Conservation (phyloP, 768 basidiomycete species). For the Naganishia onofrii region DNA sequence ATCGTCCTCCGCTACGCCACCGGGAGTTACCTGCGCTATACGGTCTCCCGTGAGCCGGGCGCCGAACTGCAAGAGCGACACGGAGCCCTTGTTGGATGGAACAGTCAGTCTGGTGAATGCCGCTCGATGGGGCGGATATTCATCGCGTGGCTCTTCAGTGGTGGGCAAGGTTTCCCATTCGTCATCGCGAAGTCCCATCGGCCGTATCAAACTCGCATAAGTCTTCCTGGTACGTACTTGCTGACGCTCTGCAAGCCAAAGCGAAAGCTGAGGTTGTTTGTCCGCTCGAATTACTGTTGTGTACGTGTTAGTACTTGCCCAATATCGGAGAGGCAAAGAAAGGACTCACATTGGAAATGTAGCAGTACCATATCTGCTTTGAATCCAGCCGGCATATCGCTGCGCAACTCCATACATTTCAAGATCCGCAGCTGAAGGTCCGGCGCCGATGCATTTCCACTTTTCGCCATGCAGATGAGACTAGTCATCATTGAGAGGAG, state of each 20-base stretch:
- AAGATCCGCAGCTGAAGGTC: conserved; percentile 6
- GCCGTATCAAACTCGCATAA: background rate
- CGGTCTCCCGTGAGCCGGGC: conserved; percentile 26
- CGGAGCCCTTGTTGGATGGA: conserved; percentile 11
- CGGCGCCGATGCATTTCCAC: background rate
- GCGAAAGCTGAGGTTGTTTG: background rate
- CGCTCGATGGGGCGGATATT: background rate
- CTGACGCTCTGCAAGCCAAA: background rate
- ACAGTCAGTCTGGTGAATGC: conserved; percentile 8
- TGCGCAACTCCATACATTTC: background rate
- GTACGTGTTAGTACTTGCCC: background rate
- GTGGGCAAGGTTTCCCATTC: conserved; percentile 4
- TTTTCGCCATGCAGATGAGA: conserved; percentile 14
- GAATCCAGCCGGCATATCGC: background rate
- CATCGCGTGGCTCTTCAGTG: background rate
- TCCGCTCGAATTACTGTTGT: background rate
- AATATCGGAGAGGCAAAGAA: background rate
- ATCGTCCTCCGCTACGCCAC: background rate
- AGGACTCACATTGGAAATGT: conserved; percentile 5
- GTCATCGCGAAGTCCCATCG: background rate
- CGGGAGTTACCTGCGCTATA: background rate
- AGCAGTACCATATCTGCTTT: background rate
- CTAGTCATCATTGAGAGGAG: conserved; percentile 7
- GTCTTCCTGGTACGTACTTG: no score
- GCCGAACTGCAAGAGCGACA: conserved; percentile 14